phyloP scores from a whole-genome alignment of 1,139 yeast genomes.

The Suhomyces atakaporum region DNA sequence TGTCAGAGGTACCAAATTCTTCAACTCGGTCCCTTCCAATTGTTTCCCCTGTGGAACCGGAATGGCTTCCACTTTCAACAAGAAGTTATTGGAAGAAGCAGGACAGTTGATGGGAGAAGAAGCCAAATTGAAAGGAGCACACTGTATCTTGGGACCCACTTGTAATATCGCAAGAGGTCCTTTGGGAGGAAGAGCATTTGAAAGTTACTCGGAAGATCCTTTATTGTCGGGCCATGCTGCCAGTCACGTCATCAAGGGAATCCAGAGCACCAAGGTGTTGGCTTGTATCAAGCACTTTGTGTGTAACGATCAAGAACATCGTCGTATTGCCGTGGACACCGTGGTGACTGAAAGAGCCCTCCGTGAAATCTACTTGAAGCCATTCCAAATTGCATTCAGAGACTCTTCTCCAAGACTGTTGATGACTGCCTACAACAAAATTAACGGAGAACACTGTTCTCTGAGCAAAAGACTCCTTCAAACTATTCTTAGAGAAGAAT shows the following conservation, averaged over 20 bases:
- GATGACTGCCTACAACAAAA: slow-evolving; percentile 23
- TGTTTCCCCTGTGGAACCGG: slow-evolving; percentile 43
- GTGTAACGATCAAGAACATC: slow-evolving; percentile 23
- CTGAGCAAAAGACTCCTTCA: slow-evolving; percentile 18
- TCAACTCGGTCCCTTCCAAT: slow-evolving; percentile 36
- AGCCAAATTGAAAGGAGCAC: slow-evolving; percentile 36
- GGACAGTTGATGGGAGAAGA: slow-evolving; percentile 39
- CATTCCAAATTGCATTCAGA: slow-evolving; percentile 22
- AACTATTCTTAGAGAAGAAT: slow-evolving; percentile 21
- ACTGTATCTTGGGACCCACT: slow-evolving; percentile 38
- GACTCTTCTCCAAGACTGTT: slow-evolving; percentile 19
- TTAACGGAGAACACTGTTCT: slow-evolving; percentile 22
- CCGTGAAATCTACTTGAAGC: slow-evolving; percentile 25
- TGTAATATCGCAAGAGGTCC: slow-evolving; percentile 36
- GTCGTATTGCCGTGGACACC: slow-evolving; percentile 19
- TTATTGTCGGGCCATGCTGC: slow-evolving; percentile 34
- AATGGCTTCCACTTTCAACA: slow-evolving; percentile 45
- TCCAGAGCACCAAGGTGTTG: slow-evolving; percentile 25
- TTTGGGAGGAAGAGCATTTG: slow-evolving; percentile 40
- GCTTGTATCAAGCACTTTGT: slow-evolving; percentile 21
- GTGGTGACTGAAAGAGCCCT: slow-evolving; percentile 22
- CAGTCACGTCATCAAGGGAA: slow-evolving; percentile 31
- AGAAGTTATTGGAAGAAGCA: slow-evolving; percentile 27
- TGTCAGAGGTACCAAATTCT: slow-evolving; percentile 35
- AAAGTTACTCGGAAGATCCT: slow-evolving; percentile 38